These are phyloP conservation scores for Vigna unguiculata DNA, from an alignment of 306 rosid genomes.

Conservation along the genomic window DNA sequence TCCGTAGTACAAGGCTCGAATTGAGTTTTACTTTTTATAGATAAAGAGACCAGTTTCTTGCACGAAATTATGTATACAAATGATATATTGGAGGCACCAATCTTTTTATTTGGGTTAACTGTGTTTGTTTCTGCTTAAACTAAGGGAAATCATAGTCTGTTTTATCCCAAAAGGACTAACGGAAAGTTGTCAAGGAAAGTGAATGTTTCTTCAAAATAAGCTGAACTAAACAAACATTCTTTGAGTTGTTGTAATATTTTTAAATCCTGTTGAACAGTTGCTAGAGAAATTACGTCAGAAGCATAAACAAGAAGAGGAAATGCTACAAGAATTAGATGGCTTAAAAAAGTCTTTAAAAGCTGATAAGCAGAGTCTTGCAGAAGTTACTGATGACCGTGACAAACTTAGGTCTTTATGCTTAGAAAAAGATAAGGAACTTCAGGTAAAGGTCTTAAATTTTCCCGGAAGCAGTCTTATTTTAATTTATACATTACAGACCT, in stretches of 20 bases:
- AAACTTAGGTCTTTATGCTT: constrained; percentile 61
- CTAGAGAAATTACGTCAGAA: constrained; percentile 68
- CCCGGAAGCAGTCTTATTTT: constrained; percentile 23
- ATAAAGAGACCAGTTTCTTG: neutral
- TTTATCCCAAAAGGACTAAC: neutral
- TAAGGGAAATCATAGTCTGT: neutral
- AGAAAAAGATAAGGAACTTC: constrained; percentile 79
- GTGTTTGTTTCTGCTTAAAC: constrained; percentile 1
- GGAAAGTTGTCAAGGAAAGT: neutral
- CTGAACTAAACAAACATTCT: neutral
- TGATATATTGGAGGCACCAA: constrained; percentile 2
- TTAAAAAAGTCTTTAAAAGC: constrained; percentile 67
- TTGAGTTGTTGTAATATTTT: constrained; percentile 30
- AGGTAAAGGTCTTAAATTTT: constrained; percentile 59
- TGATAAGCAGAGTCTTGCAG: constrained; percentile 63
- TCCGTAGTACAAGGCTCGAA: neutral
- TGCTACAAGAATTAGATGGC: constrained; percentile 73
- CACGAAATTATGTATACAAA: neutral
- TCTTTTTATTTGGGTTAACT: neutral
- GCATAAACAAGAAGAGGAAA: constrained; percentile 64
- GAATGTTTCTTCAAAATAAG: constrained; percentile 18
- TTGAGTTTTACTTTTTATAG: constrained; percentile 17
- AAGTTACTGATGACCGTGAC: constrained; percentile 62
- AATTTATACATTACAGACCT: neutral
- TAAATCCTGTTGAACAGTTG: constrained; percentile 59